Base-by-base conservation (phyloP, 306 rosid species). In the Canavalia gladiata region DNA sequence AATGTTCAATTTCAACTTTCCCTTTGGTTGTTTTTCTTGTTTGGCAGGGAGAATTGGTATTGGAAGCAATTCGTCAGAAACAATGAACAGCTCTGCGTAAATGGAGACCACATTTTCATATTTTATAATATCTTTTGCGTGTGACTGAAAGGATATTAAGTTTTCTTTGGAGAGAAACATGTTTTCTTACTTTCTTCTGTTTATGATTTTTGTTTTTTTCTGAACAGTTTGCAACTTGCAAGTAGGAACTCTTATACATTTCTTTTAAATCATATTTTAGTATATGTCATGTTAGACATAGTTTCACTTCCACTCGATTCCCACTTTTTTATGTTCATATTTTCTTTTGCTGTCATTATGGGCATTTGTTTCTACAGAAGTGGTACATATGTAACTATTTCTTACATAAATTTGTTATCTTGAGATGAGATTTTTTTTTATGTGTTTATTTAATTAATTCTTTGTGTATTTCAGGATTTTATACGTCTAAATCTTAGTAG, bases 381-480 rank as follows among this genome's bases (percentile, higher is more conserved):
- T 12, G 43, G 33, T 18, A 10, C 60, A n/a, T 29, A 34, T 39
- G 30, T 18, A 52, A 13, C 57, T 52, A 13, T n/a, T 13, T 25
- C 57, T 13, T 13, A 13, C 57, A 12, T 51, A 4, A 12, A 51
- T 51, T 45, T 43, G 34, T 74, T 29, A 65, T 65, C 31, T 18
- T 18, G 25, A 18, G 25, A 35, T 55, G 29, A 6, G 13, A 12
- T 7, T 5, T 43, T 30, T 25, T 5, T 10, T 1, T 59, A 18
- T 18, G 25, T 18, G 25, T 75, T 49, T 33, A 1, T 37, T 46
- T 41, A 18, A 18, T 41, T 41, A 10, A 8, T 8, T 77, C 33
- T 50, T 35, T 75, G 25, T 58, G 10, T 49, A 34, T 82, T 57
- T 72, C 66, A 47, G 60, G 77, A n/a, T 58, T 75, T 58, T 41